phyloP scores from a whole-genome alignment of 2,329 filamentous ascomycete species.

The Pseudopyricularia cyperi region DNA sequence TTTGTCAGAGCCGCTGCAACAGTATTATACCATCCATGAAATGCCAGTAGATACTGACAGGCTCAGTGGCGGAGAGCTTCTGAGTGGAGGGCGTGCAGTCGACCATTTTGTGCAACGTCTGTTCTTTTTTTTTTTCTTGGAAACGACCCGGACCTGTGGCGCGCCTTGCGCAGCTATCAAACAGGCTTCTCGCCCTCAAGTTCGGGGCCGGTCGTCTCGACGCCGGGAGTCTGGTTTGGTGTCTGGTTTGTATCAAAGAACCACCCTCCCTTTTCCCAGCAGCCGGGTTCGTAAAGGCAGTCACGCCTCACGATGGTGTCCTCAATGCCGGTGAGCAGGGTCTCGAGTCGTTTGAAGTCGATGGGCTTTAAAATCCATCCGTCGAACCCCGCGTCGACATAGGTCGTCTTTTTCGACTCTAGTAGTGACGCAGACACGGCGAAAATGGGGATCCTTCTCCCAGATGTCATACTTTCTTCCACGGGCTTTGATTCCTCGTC shows the following conservation, averaged over 20 bases:
- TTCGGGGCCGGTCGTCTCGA: no score
- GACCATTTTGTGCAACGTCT: no score
- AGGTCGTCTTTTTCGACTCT: constrained; percentile 54
- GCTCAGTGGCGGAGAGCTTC: no score
- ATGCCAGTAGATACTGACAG: no score
- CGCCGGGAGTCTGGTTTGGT: not conserved
- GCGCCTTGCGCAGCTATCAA: no score
- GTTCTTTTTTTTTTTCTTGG: no score
- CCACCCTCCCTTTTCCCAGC: constrained; percentile 84
- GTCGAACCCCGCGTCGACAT: constrained; percentile 71
- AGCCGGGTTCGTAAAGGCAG: constrained; percentile 56
- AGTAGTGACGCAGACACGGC: constrained; percentile 74
- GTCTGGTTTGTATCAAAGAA: constrained; percentile 27
- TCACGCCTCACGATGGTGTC: constrained; percentile 41
- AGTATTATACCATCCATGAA: no score
- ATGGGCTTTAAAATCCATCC: constrained; percentile 87
- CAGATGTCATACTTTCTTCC: not conserved
- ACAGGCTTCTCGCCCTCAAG: no score
- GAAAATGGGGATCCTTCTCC: constrained; percentile 60
- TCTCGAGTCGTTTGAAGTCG: constrained; percentile 61
- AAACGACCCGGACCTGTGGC: no score
- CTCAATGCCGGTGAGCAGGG: constrained; percentile 56
- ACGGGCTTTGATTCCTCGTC: constrained; percentile 35
- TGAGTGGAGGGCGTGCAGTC: no score
- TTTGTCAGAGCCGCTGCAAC: no score